Evolutionary conservation across 371 early-diverging fungal genomes (phyloP), one percentile per base, ranked within the genome.

Genomic region (Actinomucor elegans): DNA sequence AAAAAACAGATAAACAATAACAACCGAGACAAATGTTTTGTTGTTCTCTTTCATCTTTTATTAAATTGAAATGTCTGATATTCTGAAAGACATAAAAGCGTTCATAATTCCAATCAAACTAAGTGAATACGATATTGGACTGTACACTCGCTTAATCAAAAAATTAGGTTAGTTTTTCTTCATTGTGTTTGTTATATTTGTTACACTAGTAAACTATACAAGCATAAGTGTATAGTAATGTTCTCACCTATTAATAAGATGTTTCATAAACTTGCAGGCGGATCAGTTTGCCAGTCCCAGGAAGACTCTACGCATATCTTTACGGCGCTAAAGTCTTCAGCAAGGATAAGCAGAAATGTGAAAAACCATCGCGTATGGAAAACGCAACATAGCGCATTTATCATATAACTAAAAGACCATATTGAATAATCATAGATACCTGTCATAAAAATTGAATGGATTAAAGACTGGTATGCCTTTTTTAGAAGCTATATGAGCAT

Each of bases 391-490:
- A n/a, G n/a, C n/a, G n/a, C n/a, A n/a, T n/a, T n/a, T 23, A 17
- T 4, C 24, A 33, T 33, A 47, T 17, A n/a, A n/a, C n/a, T n/a
- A n/a, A n/a, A n/a, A n/a, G n/a, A n/a, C n/a, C n/a, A n/a, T n/a
- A n/a, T n/a, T n/a, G n/a, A n/a, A n/a, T n/a, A n/a, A n/a, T n/a
- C n/a, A 5, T 29, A 62, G 61, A 36, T 57, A 14, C 71, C 71
- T 14, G 56, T 71, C 11, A 26, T 68, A 9, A 48, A 58, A 40
- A 37, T 61, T 14, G 51, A 75, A 18, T 75, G 75, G 75, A n/a
- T 75, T 21, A 57, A 55, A 17, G 63, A 64, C 20, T 69, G 71
- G 75, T 74, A 47, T 32, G 1, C 7, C 8, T 33, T 20, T 10
- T 38, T n/a, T n/a, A n/a, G n/a, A n/a, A n/a, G n/a, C n/a, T n/a